phyloP scores from a whole-genome alignment of 192 early-diverging fungal species.

The Backusella australiensis region DNA sequence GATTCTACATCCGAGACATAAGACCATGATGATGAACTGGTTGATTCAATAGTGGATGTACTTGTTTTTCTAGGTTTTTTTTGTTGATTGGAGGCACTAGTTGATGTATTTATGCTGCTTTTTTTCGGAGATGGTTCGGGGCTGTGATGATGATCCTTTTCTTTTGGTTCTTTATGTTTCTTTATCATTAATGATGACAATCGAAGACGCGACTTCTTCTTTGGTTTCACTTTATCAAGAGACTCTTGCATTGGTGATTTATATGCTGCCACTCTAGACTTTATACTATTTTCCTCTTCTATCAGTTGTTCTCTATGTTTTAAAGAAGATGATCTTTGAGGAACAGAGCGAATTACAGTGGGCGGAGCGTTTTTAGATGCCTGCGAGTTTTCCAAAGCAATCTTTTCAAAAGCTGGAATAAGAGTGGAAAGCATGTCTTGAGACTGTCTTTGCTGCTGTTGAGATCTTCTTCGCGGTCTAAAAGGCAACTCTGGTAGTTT shows the following conservation, averaged over 20 bases:
- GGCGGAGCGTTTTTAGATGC: background rate
- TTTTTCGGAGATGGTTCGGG: background rate
- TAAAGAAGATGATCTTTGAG: constrained; percentile 21
- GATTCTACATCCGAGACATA: constrained; percentile 2
- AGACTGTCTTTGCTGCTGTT: constrained; percentile 10
- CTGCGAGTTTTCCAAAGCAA: background rate
- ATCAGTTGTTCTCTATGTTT: constrained; percentile 10
- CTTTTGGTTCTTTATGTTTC: constrained; percentile 2
- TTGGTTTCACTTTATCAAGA: background rate
- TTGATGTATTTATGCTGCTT: background rate
- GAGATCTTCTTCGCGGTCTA: constrained; percentile 6
- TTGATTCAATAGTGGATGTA: constrained; percentile 11
- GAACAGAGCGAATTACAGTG: background rate
- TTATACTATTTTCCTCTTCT: background rate
- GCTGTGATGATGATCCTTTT: background rate
- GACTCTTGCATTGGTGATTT: background rate
- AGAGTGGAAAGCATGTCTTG: constrained; percentile 8
- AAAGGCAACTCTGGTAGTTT: constrained; percentile 36
- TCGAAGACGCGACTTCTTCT: constrained; percentile 2
- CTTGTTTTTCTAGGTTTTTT: constrained; percentile 1
- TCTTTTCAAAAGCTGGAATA: constrained; percentile 12
- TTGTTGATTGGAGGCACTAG: background rate
- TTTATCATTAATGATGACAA: constrained; percentile 7
- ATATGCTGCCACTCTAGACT: background rate
- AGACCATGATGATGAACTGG: constrained; percentile 4